Evolutionary conservation across 257 asterid genomes (phyloP).

Genomic region (Schizonepeta tenuifolia): DNA sequence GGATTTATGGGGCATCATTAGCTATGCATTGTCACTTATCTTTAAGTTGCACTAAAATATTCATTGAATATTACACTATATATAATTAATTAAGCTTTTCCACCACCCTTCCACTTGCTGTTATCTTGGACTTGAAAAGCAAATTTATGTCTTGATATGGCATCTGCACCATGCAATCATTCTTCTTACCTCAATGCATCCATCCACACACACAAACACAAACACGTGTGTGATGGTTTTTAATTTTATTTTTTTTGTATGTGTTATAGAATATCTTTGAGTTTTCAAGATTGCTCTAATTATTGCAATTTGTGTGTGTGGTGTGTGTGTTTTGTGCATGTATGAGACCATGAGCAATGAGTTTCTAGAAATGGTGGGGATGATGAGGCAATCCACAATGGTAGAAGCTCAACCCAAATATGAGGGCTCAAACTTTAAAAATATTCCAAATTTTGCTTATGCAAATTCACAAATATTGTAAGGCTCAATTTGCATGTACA

Average conservation of each 20-base stretch:
- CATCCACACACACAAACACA: constrained; percentile 14
- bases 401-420: no score
- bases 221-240: neutral
- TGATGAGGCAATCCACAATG: neutral
- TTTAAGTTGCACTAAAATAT: constrained; percentile 34
- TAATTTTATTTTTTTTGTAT: neutral
- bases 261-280: neutral
- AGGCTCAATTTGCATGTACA: no score
- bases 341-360: neutral
- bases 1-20: constrained; percentile 42
- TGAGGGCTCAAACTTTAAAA: no score
- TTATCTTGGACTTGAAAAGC: constrained; percentile 45
- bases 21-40: constrained; percentile 36
- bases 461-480: no score
- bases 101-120: constrained; percentile 35
- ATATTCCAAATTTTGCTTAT: no score
- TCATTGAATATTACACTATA: neutral
- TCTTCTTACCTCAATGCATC: constrained; percentile 12
- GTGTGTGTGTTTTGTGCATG: neutral
- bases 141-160: constrained; percentile 40
- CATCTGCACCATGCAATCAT: constrained; percentile 32
- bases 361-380: neutral
- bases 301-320: neutral
- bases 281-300: constrained; percentile 6
- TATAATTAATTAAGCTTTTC: neutral